Evolutionary conservation across 306 rosid species (phyloP), one percentile per base, ranked within the genome.

Genomic region (Sindora glabra): DNA sequence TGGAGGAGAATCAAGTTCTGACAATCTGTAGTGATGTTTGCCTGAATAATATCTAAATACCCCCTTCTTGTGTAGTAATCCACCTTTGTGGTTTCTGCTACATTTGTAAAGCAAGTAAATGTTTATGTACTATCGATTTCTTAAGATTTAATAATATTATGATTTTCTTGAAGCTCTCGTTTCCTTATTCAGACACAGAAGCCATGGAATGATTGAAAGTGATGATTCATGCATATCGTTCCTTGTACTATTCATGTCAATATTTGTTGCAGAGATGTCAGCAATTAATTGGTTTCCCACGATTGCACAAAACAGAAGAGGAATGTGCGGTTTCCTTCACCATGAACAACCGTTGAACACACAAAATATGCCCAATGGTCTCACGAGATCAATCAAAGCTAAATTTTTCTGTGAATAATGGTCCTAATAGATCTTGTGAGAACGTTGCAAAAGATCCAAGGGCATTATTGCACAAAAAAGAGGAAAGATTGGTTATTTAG

Each of bases 1-100:
- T 41, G 85, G 89, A 34, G 87, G 77, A 33, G 90, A 80, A 63
- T 68, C 85, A 13, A 62, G 72, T 73, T 73, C 83, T 57, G 80
- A 72, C 61, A 60, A 60, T 37, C 50, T 67, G 6, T 47, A 57
- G 56, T 67, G 34, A 75, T 46, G 74, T 60, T 38, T 23, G 19
- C 45, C 72, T 61, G 16, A 21, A 36, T 71, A 17, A 38, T 66
- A 56, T 62, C 62, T 56, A 12, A 54, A 44, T 56, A 25, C 12
- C 12, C 13, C 45, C 34, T 2, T 4, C 19, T 34, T 26, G 46
- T 72, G 36, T 29, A 56, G 76, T 44, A 62, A 62, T 69, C 68
- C 56, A 45, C 49, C 4, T 78, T 60, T 68, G 62, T 64, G 57
- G 26, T 58, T 70, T 71, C 75, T 58, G 65, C 76, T 32, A 57